A percentile compares a stretch with the other conserved stretches of the same genome.
Conservation (phyloP, 768 basidiomycete species). For the Rhizopogon vesiculosus region DNA sequence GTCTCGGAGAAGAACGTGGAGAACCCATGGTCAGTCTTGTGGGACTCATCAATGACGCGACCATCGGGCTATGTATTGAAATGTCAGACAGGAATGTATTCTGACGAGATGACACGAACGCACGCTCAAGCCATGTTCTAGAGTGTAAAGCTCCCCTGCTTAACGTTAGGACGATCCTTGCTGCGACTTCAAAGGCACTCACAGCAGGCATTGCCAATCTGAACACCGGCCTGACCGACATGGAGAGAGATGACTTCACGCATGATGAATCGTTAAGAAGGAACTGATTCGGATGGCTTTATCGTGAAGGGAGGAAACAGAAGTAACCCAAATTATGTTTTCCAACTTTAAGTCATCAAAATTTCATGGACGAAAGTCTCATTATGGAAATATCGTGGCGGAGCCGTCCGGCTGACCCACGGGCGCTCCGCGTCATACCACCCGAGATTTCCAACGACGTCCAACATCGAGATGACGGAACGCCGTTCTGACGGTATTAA, state of each 20-base stretch:
- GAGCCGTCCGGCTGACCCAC: neutral
- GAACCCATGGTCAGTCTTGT: constrained; percentile 75
- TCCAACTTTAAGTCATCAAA: constrained; percentile 8
- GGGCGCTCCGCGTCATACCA: neutral
- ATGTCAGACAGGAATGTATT: neutral
- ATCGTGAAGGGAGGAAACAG: constrained; percentile 13
- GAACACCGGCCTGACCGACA: constrained; percentile 95
- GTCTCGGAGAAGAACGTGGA: constrained; percentile 98
- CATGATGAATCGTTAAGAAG: constrained; percentile 39
- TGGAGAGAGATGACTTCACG: constrained; percentile 95
- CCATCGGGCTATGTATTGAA: constrained; percentile 71
- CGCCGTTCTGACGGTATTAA: neutral
- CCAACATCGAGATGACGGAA: no score
- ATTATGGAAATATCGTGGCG: constrained; percentile 22
- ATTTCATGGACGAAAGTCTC: constrained; percentile 12
- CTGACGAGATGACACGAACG: constrained; percentile 24
- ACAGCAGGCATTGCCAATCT: constrained; percentile 97
- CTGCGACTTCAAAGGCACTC: constrained; percentile 28
- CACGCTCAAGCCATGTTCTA: constrained; percentile 95
- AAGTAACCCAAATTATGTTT: neutral
- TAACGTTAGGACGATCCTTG: constrained; percentile 10
- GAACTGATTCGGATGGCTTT: constrained; percentile 5
- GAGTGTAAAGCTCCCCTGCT: constrained; percentile 94
- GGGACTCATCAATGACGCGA: constrained; percentile 68
- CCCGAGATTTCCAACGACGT: no score